Conservation (phyloP, 495 filamentous ascomycete genomes). For the Platismatia glauca region DNA sequence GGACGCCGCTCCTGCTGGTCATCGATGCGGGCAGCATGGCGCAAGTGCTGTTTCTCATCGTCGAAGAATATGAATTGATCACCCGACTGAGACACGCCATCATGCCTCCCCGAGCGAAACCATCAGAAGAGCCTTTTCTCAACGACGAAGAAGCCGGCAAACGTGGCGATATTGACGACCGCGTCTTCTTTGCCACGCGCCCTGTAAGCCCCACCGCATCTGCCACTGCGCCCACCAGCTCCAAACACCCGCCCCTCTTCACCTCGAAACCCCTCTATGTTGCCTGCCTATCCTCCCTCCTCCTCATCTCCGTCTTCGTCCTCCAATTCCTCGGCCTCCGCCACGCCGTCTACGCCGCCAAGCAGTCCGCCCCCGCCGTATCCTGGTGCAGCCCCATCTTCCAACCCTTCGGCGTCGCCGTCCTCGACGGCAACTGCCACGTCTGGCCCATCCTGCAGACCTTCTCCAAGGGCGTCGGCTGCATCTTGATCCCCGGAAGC, state of each 20-base stretch:
- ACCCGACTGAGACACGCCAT: not conserved
- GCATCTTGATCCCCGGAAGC: conserved; percentile 18
- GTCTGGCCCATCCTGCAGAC: conserved; percentile 16
- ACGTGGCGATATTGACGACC: not conserved
- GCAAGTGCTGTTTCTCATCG: conserved; percentile 18
- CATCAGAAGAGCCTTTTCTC: not conserved
- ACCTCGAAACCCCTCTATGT: conserved; percentile 5
- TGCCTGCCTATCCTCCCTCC: conserved; percentile 1
- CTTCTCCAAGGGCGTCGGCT: conserved; percentile 18
- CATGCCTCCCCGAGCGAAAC: not conserved
- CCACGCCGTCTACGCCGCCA: conserved; percentile 5
- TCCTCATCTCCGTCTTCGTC: conserved; percentile 11
- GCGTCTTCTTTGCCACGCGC: not conserved
- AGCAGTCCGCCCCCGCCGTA: conserved; percentile 4
- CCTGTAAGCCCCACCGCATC: not conserved
- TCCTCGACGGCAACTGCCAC: conserved; percentile 19
- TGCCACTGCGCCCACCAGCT: not conserved
- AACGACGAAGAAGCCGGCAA: not conserved
- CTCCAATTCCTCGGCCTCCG: conserved; percentile 17
- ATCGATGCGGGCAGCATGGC: conserved; percentile 22
- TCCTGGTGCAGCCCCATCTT: conserved; percentile 21
- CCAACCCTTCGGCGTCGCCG: conserved; percentile 21
- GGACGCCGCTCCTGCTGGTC: conserved; percentile 19
- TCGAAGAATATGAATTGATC: conserved; percentile 12
- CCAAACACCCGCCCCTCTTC: not conserved